Evolutionary conservation across 306 rosid genomes (phyloP).

Genomic region (Sphenostylis stenocarpa): DNA sequence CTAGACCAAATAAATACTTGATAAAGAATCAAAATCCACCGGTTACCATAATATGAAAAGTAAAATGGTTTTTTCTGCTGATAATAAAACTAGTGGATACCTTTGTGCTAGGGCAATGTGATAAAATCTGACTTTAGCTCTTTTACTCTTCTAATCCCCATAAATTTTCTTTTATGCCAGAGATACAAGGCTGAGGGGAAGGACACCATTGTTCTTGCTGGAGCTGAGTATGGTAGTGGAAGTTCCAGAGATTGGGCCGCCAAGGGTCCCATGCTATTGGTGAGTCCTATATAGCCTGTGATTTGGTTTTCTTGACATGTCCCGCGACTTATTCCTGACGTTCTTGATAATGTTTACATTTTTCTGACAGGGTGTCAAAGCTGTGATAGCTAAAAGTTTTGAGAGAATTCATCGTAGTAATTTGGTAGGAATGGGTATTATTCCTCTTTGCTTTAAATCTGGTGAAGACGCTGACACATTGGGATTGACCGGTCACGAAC

Average conservation of each 20-base stretch:
- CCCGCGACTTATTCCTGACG: not conserved
- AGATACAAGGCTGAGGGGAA: slow-evolving; percentile 78
- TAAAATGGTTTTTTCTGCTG: not conserved
- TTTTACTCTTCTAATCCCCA: slow-evolving; percentile 29
- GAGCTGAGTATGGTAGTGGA: slow-evolving; percentile 99
- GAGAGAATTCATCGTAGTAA: slow-evolving; percentile 99
- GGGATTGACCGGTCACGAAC: slow-evolving; percentile 98
- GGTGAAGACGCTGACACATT: slow-evolving; percentile 95
- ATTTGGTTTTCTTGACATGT: slow-evolving; percentile 15
- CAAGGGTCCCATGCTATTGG: slow-evolving; percentile 99
- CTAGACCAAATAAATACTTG: not conserved
- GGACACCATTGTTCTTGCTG: slow-evolving; percentile 86
- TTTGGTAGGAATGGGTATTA: slow-evolving; percentile 96
- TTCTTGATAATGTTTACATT: slow-evolving; percentile 7
- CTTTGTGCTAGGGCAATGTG: not conserved
- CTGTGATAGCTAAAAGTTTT: slow-evolving; percentile 95
- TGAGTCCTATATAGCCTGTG: slow-evolving; percentile 41
- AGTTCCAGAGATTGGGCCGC: slow-evolving; percentile 99
- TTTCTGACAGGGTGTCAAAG: slow-evolving; percentile 87
- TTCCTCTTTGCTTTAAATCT: slow-evolving; percentile 95
- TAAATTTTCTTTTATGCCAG: slow-evolving; percentile 46
- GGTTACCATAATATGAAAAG: not conserved
- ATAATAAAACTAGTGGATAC: not conserved
- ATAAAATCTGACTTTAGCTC: not conserved
- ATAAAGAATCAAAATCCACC: slow-evolving; percentile 16